phyloP scores from a whole-genome alignment of 176 grass and related monocot genomes.

The Oryza officinalis region DNA sequence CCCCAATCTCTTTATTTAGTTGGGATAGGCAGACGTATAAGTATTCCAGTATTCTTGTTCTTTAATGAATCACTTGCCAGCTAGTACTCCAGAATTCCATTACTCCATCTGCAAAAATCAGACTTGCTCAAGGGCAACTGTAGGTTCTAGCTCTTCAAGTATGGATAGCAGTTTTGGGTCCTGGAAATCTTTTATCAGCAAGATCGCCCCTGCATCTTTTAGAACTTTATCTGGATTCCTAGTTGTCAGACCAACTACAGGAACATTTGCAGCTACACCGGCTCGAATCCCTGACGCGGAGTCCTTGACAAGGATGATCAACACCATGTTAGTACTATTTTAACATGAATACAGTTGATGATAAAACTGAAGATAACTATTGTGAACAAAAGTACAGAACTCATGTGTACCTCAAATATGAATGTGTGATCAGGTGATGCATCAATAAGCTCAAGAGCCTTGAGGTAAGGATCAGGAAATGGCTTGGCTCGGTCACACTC shows the following conservation, averaged over 20 bases:
- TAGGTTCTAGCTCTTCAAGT: slow-evolving; percentile 44
- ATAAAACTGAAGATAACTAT: background rate
- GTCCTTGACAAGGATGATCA: slow-evolving; percentile 48
- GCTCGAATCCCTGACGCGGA: slow-evolving; percentile 73
- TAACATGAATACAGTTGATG: background rate
- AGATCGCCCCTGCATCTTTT: slow-evolving; percentile 59
- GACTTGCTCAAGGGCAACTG: slow-evolving; percentile 10
- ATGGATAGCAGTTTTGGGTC: slow-evolving; percentile 50
- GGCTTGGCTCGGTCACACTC: slow-evolving; percentile 83
- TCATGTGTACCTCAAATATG: slow-evolving; percentile 68
- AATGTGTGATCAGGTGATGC: slow-evolving; percentile 67
- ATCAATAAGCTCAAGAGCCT: slow-evolving; percentile 60
- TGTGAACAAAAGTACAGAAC: background rate
- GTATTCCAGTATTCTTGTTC: background rate
- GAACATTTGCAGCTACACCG: slow-evolving; percentile 71
- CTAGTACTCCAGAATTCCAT: background rate
- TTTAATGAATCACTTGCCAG: background rate
- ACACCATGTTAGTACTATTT: background rate
- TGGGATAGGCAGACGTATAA: background rate
- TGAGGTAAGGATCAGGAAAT: slow-evolving; percentile 72
- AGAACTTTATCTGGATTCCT: slow-evolving; percentile 73
- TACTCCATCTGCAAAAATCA: slow-evolving; percentile 5
- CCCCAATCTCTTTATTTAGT: background rate
- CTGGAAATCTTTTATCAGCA: slow-evolving; percentile 63
- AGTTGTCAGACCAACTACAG: slow-evolving; percentile 59